These are phyloP conservation scores for Candida sanyiensis DNA, from an alignment of 805 yeast species.

Conservation along the genomic window DNA sequence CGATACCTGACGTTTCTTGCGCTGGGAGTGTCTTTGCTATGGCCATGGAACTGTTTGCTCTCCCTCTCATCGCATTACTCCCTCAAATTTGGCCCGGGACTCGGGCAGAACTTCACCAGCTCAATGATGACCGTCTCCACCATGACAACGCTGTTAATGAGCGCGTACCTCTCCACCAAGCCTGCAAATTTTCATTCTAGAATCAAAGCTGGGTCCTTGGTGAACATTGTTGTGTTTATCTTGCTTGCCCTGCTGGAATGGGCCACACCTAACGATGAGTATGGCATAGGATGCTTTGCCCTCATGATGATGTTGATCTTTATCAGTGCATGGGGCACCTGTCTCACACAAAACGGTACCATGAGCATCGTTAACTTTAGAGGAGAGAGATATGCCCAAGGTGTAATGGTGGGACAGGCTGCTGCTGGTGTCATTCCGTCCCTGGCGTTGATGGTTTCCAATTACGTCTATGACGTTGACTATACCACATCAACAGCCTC, in stretches of 20 bases:
- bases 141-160: constrained; percentile 53
- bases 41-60: constrained; percentile 96
- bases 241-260: constrained; percentile 23
- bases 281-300: constrained; percentile 31
- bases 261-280: constrained; percentile 15
- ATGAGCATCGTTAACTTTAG: constrained; percentile 79
- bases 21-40: constrained; percentile 73
- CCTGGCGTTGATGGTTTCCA: constrained; percentile 53
- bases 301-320: constrained; percentile 59
- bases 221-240: constrained; percentile 54
- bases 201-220: constrained; percentile 51
- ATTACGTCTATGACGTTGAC: constrained; percentile 29
- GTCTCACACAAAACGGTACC: constrained; percentile 82
- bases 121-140: constrained; percentile 89
- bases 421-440: constrained; percentile 92
- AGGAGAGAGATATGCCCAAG: constrained; percentile 78
- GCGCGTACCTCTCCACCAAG: constrained; percentile 55
- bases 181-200: constrained; percentile 60
- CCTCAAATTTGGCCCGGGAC: constrained; percentile 45
- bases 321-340: constrained; percentile 66
- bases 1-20: constrained; percentile 54
- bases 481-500: too few relatives aligned
- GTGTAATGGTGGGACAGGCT: constrained; percentile 92
- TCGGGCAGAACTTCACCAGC: constrained; percentile 52
- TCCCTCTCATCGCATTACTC: constrained; percentile 78